Percentiles rank a stretch among this genome's conserved stretches.
These are phyloP conservation scores for Dovyalis caffra DNA, from an alignment of 345 rosid genomes.

Conservation along the genomic window DNA sequence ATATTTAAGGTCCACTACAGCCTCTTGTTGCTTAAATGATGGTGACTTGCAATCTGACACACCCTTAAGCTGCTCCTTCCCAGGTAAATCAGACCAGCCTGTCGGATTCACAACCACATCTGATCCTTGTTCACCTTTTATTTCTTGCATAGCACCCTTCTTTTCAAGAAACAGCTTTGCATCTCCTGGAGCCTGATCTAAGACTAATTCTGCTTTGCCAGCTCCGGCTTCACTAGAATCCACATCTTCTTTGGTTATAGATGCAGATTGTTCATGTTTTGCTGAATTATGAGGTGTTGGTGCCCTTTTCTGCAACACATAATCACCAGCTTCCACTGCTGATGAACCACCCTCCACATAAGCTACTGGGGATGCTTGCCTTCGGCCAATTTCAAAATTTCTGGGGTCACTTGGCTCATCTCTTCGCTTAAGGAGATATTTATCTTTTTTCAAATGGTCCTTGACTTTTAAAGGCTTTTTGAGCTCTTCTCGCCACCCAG, in stretches of 20 bases:
- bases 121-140: constrained; percentile 23
- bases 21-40: constrained; percentile 33
- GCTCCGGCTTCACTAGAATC: constrained; percentile 33
- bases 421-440: constrained; percentile 75
- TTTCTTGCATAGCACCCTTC: constrained; percentile 20
- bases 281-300: constrained; percentile 31
- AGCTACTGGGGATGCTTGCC: constrained; percentile 37
- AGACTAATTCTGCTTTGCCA: constrained; percentile 26
- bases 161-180: constrained; percentile 31
- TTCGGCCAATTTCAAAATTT: constrained; percentile 34
- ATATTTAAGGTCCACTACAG: constrained; percentile 30
- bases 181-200: constrained; percentile 31
- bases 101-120: constrained; percentile 11
- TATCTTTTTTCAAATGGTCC: constrained; percentile 76
- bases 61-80: constrained; percentile 19
- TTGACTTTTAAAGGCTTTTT: constrained; percentile 63
- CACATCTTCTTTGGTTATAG: constrained; percentile 33
- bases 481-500: constrained; percentile 61
- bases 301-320: constrained; percentile 70
- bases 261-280: constrained; percentile 39
- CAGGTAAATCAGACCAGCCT: constrained; percentile 19
- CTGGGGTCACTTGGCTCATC: constrained; percentile 51
- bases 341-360: constrained; percentile 46
- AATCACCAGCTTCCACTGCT: constrained; percentile 44
- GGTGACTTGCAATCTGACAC: constrained; percentile 17